Evolutionary conservation across 177 flowering plant genomes (phyloP), one percentile per base, ranked within the genome.

Genomic region (Vitis hybrid): DNA sequence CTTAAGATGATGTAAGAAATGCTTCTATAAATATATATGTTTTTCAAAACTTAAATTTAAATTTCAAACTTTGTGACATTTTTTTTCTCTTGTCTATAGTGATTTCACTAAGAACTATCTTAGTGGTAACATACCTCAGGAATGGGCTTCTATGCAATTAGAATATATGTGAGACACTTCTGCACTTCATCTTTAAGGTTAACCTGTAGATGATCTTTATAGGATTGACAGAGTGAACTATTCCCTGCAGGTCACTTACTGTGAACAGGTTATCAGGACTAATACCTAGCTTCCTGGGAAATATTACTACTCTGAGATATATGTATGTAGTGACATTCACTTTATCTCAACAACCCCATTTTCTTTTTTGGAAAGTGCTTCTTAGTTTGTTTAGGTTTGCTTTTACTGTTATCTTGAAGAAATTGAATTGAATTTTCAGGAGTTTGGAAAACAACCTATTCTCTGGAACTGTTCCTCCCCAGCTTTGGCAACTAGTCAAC

Each of bases 101-200:
- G 83, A 82, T 66, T 51, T 82, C 19, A 16, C 62, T 8, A 13
- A 70, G n/a, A 82, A 79, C 72, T 79, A 73, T 59, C 79, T 79
- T 46, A 73, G 58, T 73, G 82, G 82, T 24, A 63, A 77, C 10
- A 72, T 79, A 24, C 82, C 82, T 11, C 61, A 24, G 13, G 75
- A 71, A 76, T 80, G 82, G 82, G 82, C 71, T 57, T 72, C 78
- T 18, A 62, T 67, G 69, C 19, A 64, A 11, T 68, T 78, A 9
- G 66, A 15, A 8, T 6, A 75, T 6, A 13, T 73, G 76, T 61
- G 67, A 9, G 56, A 30, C 10, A 56, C 49, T 16, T 16, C 35
- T 61, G 62, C 48, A 11, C 14, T 3, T 62, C 54, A 10, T 35
- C 46, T 14, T 32, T 5, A 14, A 49, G 49, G 16, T 21, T 35